These are phyloP conservation scores for Microsporum audouinii DNA, from an alignment of 2,329 filamentous ascomycete species.

Conservation along the genomic window DNA sequence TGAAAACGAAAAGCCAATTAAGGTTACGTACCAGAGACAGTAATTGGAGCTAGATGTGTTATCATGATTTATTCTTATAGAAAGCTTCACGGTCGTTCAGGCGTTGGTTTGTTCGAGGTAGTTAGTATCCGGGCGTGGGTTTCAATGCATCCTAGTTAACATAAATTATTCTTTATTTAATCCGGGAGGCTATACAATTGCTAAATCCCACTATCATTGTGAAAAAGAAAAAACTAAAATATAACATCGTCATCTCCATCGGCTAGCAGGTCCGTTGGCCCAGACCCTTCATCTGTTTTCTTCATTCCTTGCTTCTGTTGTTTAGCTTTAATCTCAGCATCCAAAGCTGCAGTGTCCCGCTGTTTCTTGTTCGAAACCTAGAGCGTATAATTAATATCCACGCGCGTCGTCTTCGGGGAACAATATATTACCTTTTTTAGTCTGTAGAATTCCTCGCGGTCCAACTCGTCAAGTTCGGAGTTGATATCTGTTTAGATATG, in stretches of 20 bases:
- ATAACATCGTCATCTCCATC: conserved; percentile 71
- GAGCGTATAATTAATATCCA: not conserved
- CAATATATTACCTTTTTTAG: conserved; percentile 60
- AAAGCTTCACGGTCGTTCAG: conserved; percentile 11
- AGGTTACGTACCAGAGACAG: conserved; percentile 93
- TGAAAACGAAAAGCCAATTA: conserved; percentile 64
- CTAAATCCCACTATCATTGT: not conserved
- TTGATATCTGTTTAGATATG: conserved; percentile 62
- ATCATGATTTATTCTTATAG: not conserved
- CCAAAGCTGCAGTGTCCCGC: conserved; percentile 58
- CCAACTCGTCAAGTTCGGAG: conserved; percentile 91
- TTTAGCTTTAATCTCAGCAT: conserved; percentile 65
- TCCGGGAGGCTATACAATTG: not conserved
- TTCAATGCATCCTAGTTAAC: not conserved
- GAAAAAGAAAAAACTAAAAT: conserved; percentile 42
- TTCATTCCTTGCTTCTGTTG: conserved; percentile 39
- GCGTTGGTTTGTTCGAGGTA: conserved; percentile 6
- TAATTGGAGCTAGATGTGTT: conserved; percentile 30
- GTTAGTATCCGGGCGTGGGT: not conserved
- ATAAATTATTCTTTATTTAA: not conserved
- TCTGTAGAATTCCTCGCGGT: conserved; percentile 95
- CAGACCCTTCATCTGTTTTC: conserved; percentile 1
- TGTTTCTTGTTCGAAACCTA: conserved; percentile 70
- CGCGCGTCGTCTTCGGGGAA: not conserved
- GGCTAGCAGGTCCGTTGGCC: conserved; percentile 50